Evolutionary conservation across 176 grass and related monocot species (phyloP).

Genomic region (Alopecurus myosuroides): DNA sequence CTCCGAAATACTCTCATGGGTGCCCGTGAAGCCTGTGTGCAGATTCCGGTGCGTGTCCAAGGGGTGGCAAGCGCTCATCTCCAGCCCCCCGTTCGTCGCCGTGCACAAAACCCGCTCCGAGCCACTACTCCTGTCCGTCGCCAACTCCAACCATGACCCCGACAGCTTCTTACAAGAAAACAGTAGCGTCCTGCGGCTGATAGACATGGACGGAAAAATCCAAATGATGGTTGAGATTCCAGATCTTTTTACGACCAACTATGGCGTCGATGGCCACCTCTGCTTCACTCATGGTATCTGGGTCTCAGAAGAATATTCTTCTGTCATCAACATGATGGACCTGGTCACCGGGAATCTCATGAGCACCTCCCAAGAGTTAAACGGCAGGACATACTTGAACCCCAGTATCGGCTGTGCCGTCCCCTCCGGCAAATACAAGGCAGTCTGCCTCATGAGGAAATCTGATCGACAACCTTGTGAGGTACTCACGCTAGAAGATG

Average conservation of each 20-base stretch:
- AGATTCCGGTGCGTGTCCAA: background rate
- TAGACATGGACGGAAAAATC: background rate
- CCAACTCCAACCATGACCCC: background rate
- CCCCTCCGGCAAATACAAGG: background rate
- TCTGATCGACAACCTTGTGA: background rate
- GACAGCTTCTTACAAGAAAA: no score
- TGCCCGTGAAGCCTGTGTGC: background rate
- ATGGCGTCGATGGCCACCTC: background rate
- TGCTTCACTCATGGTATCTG: background rate
- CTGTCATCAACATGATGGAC: background rate
- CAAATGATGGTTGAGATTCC: background rate
- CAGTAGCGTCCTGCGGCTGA: background rate
- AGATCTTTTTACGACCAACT: background rate
- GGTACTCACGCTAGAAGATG: background rate
- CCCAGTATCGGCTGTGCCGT: background rate
- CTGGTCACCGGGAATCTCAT: background rate
- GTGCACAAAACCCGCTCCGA: background rate
- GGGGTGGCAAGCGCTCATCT: background rate
- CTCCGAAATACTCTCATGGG: background rate
- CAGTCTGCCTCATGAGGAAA: background rate
- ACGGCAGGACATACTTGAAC: background rate
- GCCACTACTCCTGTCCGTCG: background rate
- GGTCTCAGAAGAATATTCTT: rapidly evolving
- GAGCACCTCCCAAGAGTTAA: background rate
- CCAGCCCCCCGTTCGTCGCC: background rate